Percentiles rank a stretch among this genome's conserved stretches.
Evolutionary conservation across 176 grass and related monocot genomes (phyloP).

Genomic region (Oropetium thomaeum): DNA sequence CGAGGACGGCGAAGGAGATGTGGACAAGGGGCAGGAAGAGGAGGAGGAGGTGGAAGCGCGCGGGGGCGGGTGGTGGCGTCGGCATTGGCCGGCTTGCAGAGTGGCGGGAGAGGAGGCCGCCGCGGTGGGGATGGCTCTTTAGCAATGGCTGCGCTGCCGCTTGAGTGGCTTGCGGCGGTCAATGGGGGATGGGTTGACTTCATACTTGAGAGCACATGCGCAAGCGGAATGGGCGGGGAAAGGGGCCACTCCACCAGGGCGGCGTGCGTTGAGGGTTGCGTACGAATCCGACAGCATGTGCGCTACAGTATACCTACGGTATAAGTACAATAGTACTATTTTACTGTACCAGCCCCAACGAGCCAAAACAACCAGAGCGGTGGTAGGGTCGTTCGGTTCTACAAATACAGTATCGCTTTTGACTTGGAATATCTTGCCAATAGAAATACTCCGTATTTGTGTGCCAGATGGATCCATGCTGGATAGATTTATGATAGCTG

Average conservation of each 20-base stretch:
- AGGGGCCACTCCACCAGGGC: not conserved
- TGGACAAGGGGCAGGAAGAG: not conserved
- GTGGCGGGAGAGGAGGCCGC: not conserved
- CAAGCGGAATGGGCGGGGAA: not conserved
- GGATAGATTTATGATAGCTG: not conserved
- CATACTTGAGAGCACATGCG: not conserved
- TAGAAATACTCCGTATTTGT: not conserved
- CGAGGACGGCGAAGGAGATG: not conserved
- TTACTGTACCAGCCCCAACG: too few relatives aligned
- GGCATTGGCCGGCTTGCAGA: constrained; percentile 18
- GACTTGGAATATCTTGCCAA: not conserved
- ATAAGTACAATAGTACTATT: not conserved
- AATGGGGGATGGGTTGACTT: constrained; percentile 17
- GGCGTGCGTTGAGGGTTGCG: not conserved
- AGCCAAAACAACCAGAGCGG: not conserved
- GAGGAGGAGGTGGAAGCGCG: not conserved
- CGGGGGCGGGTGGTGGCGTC: not conserved
- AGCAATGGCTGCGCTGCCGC: not conserved
- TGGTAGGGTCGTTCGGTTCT: not conserved
- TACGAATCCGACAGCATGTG: not conserved
- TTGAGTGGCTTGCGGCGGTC: constrained; percentile 1
- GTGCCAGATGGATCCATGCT: not conserved
- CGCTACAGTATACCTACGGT: not conserved
- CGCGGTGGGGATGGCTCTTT: not conserved
- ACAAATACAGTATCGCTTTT: too few relatives aligned